Conservation (phyloP, 2,329 filamentous ascomycete species). For the Beauveria australis region DNA sequence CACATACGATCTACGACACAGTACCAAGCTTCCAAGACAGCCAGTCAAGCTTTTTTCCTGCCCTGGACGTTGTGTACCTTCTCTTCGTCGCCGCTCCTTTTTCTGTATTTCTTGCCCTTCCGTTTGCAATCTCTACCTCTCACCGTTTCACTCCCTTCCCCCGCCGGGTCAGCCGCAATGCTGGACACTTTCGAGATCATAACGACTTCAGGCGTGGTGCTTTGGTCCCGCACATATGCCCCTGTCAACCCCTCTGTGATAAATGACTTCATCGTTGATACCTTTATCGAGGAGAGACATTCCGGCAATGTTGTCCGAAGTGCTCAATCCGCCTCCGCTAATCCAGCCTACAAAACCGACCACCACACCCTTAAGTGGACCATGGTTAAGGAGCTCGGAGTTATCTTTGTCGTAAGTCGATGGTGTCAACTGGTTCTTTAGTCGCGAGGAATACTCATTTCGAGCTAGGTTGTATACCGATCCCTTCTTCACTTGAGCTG, state of each 20-base stretch:
- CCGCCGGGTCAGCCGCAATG: slow-evolving; percentile 44
- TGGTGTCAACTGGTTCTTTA: slow-evolving; percentile 13
- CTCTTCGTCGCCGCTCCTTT: not conserved
- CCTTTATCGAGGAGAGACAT: slow-evolving; percentile 92
- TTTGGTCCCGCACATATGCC: slow-evolving; percentile 87
- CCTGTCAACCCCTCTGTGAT: slow-evolving; percentile 74
- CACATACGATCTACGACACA: not conserved
- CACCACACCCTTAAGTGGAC: slow-evolving; percentile 96
- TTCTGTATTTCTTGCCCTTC: not conserved
- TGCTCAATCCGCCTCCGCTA: slow-evolving; percentile 49
- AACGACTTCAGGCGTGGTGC: slow-evolving; percentile 89
- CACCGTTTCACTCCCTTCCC: not conserved
- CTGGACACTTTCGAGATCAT: slow-evolving; percentile 95
- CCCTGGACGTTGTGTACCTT: not conserved
- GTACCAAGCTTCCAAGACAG: not conserved
- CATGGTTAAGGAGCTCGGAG: slow-evolving; percentile 78
- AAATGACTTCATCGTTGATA: slow-evolving; percentile 91
- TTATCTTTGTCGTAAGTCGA: slow-evolving; percentile 62
- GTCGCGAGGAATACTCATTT: not conserved
- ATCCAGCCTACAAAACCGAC: slow-evolving; percentile 77
- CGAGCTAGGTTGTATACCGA: slow-evolving; percentile 78
- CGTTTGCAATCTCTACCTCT: not conserved
- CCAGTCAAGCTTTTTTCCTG: not conserved
- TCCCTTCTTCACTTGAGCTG: slow-evolving; percentile 90
- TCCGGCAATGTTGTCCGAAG: slow-evolving; percentile 53